Conservation (phyloP, 2,329 filamentous ascomycete species). For the Helminthosporium solani region DNA sequence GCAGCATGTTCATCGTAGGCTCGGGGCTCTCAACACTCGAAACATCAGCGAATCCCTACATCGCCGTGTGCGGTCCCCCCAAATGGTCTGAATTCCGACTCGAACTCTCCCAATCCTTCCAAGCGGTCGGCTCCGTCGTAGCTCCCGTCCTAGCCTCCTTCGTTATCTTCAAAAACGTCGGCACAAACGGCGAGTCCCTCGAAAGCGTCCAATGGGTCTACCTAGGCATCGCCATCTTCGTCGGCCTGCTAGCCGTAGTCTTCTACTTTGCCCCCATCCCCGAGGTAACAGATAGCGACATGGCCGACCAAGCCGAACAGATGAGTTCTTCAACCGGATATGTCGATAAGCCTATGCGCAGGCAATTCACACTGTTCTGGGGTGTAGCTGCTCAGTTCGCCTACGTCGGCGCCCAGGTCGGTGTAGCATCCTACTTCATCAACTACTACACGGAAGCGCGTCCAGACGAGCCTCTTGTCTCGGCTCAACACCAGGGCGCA, state of each 20-base stretch:
- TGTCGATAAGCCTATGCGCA: slow-evolving; percentile 63
- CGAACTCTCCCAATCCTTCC: slow-evolving; percentile 75
- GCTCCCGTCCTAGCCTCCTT: slow-evolving; percentile 72
- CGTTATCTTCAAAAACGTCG: slow-evolving; percentile 68
- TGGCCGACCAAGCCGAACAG: slow-evolving; percentile 25
- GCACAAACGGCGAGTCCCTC: slow-evolving; percentile 57
- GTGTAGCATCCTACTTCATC: slow-evolving; percentile 54
- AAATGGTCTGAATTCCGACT: slow-evolving; percentile 74
- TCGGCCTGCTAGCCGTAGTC: slow-evolving; percentile 64
- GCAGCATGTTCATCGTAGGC: slow-evolving; percentile 70
- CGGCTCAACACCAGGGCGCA: slow-evolving; percentile 35
- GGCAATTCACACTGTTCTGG: slow-evolving; percentile 54
- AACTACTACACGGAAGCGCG: slow-evolving; percentile 40
- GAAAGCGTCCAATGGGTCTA: slow-evolving; percentile 77
- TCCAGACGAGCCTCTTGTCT: slow-evolving; percentile 25
- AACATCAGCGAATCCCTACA: slow-evolving; percentile 76
- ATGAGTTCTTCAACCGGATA: slow-evolving; percentile 49
- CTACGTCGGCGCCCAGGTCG: slow-evolving; percentile 55
- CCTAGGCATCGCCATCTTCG: slow-evolving; percentile 74
- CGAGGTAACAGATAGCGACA: slow-evolving; percentile 64
- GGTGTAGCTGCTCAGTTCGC: slow-evolving; percentile 51
- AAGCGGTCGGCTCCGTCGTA: slow-evolving; percentile 72
- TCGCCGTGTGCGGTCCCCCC: slow-evolving; percentile 72
- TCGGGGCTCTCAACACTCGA: slow-evolving; percentile 73
- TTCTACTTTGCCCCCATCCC: slow-evolving; percentile 69